Base-by-base conservation (phyloP, 2,329 filamentous ascomycete genomes). In the Aspergillus fijiensis region DNA sequence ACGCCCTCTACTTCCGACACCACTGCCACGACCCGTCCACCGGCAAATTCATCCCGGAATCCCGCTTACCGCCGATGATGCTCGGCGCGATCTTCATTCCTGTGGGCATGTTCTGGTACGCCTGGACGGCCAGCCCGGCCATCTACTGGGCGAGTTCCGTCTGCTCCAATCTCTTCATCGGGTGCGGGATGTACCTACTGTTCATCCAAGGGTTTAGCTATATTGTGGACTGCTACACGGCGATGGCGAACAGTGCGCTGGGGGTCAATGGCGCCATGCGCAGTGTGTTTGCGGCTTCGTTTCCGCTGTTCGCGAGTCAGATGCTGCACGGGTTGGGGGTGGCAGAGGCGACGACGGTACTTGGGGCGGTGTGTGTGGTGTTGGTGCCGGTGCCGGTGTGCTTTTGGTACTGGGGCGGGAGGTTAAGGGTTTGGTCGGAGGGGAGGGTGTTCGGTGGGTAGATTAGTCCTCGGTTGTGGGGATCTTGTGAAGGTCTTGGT, bases 201-300 rank as follows among this genome's bases (percentile, higher is more conserved):
- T 85, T 84, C 70, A 72, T 85, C 12, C 78, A 79, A 39, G 72
- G 78, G 9, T 74, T 85, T 54, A 84, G 84, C 64, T 85, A 85
- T 66, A 73, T 85, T 23, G 81, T 84, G 49, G 82, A 84, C 64
- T 76, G 80, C 0, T 84, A 84, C 60, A 50, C 56, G 4, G 39
- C 19, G 12, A 58, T 55, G 29, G 59, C 59, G 4, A 61, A 61
- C 35, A 55, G 51, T 31, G 59, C 59, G 12, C 55, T 61, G 42
- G 55, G 39, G 1, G 48, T 47, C 5, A 61, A 58, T 4, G 39
- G 50, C 4, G 25, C 42, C 3, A 55, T 62, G 57, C 19, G 51
- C 21, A 53, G 51, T 53, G 16, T 53, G 5, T 53, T 53, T n/a
- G 51, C 33, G 10, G 51, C 51, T 1, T 14, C 21, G 11, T 52